These are phyloP conservation scores for Eimeria acervulina DNA, from an alignment of 169 alveolate species.

Conservation along the genomic window DNA sequence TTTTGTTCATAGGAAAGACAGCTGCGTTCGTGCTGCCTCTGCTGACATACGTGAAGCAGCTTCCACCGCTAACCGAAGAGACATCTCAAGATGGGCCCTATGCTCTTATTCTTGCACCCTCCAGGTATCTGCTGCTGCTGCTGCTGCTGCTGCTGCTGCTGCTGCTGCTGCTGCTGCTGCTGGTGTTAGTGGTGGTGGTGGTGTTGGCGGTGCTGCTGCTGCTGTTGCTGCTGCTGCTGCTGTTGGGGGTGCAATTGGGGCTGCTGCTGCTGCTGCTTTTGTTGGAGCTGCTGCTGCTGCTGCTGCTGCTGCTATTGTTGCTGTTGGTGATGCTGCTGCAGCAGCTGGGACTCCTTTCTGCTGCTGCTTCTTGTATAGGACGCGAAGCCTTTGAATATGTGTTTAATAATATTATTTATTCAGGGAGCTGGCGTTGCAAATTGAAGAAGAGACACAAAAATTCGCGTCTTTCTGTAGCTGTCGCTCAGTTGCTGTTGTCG, in stretches of 20 bases:
- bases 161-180: too few relatives aligned
- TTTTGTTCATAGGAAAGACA: conserved; percentile 93
- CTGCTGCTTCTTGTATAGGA: background rate
- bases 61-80: conserved; percentile 95
- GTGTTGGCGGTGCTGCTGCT: too few relatives aligned
- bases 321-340: conserved; percentile 23
- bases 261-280: too few relatives aligned
- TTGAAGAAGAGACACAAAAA: conserved; percentile 95
- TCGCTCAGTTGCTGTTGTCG: conserved; percentile 97
- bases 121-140: too few relatives aligned
- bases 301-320: conserved; percentile 1
- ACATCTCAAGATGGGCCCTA: conserved; percentile 97
- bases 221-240: too few relatives aligned
- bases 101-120: conserved; percentile 96
- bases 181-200: too few relatives aligned
- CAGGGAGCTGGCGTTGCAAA: conserved; percentile 97
- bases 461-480: conserved; percentile 91
- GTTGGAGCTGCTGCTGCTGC: conserved; percentile 25
- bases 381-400: background rate
- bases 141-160: too few relatives aligned
- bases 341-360: background rate
- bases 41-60: conserved; percentile 92
- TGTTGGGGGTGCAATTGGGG: too few relatives aligned
- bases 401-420: too few relatives aligned
- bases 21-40: conserved; percentile 98